These are phyloP conservation scores for Tieghemostelium lacteum DNA, from an alignment of 78 protist species.

Conservation along the genomic window DNA sequence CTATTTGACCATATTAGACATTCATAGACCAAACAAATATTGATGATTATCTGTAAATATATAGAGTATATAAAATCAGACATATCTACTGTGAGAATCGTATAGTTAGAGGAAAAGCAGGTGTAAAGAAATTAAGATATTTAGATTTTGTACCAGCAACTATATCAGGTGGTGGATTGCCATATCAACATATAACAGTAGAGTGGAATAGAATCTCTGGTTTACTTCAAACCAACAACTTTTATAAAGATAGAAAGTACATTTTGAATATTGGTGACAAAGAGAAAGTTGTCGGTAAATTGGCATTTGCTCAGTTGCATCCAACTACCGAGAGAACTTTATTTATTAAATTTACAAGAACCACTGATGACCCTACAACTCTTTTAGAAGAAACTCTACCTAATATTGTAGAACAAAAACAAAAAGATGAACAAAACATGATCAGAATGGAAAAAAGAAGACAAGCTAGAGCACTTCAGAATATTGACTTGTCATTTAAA, in stretches of 20 bases:
- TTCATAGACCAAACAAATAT: not conserved
- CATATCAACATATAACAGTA: conserved; percentile 22
- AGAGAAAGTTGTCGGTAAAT: conserved; percentile 38
- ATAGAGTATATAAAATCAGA: conserved; percentile 36
- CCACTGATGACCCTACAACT: conserved; percentile 19
- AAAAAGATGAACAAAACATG: not conserved
- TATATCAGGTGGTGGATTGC: conserved; percentile 78
- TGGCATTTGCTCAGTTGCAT: conserved; percentile 34
- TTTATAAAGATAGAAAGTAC: conserved; percentile 49
- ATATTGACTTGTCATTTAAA: conserved; percentile 62
- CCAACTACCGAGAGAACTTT: conserved; percentile 38
- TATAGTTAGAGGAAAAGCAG: conserved; percentile 44
- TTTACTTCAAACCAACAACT: conserved; percentile 8
- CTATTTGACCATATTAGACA: not conserved
- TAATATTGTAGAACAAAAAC: not conserved
- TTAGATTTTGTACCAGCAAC: conserved; percentile 59
- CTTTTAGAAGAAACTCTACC: conserved; percentile 12
- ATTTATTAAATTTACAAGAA: conserved; percentile 48
- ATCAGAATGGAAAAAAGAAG: conserved; percentile 1
- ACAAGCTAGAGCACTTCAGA: not conserved
- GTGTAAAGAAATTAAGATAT: conserved; percentile 51
- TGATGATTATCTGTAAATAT: not conserved
- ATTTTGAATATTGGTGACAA: conserved; percentile 50
- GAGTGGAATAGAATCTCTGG: conserved; percentile 72
- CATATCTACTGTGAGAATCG: conserved; percentile 26